Percentiles rank a stretch among this genome's conserved stretches.
Evolutionary conservation across 768 basidiomycete species (phyloP).

Genomic region (Sarcodon sp.): DNA sequence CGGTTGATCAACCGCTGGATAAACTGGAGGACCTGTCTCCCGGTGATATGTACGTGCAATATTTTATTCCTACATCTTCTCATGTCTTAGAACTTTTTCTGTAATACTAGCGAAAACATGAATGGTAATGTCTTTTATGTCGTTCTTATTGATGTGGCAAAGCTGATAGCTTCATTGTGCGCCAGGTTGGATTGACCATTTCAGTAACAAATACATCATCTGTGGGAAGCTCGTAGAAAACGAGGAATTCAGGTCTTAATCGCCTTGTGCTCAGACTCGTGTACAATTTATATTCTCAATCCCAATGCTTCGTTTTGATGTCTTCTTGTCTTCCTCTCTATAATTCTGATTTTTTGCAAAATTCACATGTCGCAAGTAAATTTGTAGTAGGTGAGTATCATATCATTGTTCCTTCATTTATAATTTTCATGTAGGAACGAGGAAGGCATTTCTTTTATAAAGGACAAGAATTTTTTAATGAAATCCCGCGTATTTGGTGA

Average conservation of each 20-base stretch:
- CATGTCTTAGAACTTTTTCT: neutral
- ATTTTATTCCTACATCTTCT: neutral
- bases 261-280: neutral
- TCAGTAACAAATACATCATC: slow-evolving; percentile 83
- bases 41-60: slow-evolving; percentile 65
- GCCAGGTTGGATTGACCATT: slow-evolving; percentile 88
- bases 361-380: no score
- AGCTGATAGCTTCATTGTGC: slow-evolving; percentile 3
- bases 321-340: no score
- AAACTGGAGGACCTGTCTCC: slow-evolving; percentile 63
- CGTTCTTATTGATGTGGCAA: neutral
- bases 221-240: slow-evolving; percentile 86
- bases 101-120: slow-evolving; percentile 72
- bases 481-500: no score
- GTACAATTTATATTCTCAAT: no score
- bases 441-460: no score
- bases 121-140: slow-evolving; percentile 35
- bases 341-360: no score
- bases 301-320: no score
- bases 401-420: no score
- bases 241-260: slow-evolving; percentile 23
- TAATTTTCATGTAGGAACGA: no score
- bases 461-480: no score
- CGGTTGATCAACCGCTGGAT: slow-evolving; percentile 78
- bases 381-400: no score